Conservation (phyloP, 2,329 filamentous ascomycete species). For the Calonectria pseudoturangicola region DNA sequence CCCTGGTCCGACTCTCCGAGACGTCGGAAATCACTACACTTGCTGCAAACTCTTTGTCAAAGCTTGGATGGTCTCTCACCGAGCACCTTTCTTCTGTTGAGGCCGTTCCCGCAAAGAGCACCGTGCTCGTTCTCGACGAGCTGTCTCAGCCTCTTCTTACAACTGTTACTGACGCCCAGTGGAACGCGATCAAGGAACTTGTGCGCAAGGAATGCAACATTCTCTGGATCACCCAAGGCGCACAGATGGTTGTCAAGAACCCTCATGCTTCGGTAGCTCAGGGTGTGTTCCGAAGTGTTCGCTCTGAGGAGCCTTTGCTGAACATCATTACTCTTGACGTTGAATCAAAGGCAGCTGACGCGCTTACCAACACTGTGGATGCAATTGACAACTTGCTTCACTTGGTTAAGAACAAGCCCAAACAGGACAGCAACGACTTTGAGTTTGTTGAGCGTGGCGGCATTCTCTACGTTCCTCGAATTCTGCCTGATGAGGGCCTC, state of each 20-base stretch:
- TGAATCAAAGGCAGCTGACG: slow-evolving; percentile 17
- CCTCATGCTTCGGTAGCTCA: slow-evolving; percentile 29
- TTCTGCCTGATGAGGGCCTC: slow-evolving; percentile 31
- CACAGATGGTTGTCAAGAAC: slow-evolving; percentile 33
- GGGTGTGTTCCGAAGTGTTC: slow-evolving; percentile 37
- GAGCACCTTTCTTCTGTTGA: slow-evolving; percentile 1
- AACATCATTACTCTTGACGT: slow-evolving; percentile 37
- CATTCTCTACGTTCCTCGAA: slow-evolving; percentile 31
- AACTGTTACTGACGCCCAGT: slow-evolving; percentile 22
- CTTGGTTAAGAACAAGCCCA: slow-evolving; percentile 11
- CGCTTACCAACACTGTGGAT: not conserved
- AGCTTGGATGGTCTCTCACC: not conserved
- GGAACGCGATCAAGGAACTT: slow-evolving; percentile 25
- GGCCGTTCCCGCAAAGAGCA: slow-evolving; percentile 8
- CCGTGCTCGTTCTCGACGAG: slow-evolving; percentile 34
- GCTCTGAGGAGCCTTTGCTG: slow-evolving; percentile 31
- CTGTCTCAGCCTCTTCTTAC: slow-evolving; percentile 25
- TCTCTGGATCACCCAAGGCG: slow-evolving; percentile 40
- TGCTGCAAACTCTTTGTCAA: not conserved
- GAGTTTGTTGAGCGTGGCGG: slow-evolving; percentile 37
- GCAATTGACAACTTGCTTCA: slow-evolving; percentile 28
- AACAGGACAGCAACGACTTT: slow-evolving; percentile 28
- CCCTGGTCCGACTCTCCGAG: not conserved
- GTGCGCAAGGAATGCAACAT: slow-evolving; percentile 35
- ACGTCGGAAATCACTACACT: not conserved